Percentiles rank a stretch among this genome's conserved stretches.
Evolutionary conservation across 2,329 filamentous ascomycete genomes (phyloP).

Genomic region (Paracamarosporium sp.): DNA sequence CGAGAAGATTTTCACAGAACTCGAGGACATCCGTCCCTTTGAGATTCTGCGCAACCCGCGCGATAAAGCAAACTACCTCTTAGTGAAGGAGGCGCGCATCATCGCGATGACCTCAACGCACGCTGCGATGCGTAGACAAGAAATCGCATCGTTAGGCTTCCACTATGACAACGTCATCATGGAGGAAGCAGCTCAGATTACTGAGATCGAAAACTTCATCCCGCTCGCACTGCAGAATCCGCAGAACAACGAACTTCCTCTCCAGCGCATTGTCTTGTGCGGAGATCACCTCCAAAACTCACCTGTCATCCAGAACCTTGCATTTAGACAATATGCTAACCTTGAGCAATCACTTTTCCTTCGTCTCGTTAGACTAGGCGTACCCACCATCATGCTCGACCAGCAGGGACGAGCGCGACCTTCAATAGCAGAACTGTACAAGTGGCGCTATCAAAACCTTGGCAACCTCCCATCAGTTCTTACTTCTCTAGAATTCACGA

Average conservation of each 20-base stretch:
- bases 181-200: conserved; percentile 98
- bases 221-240: conserved; percentile 90
- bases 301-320: conserved; percentile 91
- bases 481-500: conserved; percentile 71
- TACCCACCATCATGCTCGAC: conserved; percentile 89
- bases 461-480: conserved; percentile 80
- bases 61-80: conserved; percentile 94
- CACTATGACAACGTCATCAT: conserved; percentile 98
- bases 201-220: conserved; percentile 96
- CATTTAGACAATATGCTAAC: conserved; percentile 93
- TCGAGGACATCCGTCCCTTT: conserved; percentile 93
- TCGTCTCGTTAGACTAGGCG: conserved; percentile 85
- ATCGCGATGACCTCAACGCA: conserved; percentile 99
- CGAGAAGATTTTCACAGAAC: conserved; percentile 85
- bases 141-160: conserved; percentile 91
- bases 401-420: conserved; percentile 91
- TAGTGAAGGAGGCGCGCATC: conserved; percentile 95
- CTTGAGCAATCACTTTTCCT: conserved; percentile 96
- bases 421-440: conserved; percentile 86
- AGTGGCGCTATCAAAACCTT: conserved; percentile 87
- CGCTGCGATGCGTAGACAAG: conserved; percentile 89
- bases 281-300: conserved; percentile 98
- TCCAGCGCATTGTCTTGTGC: conserved; percentile 89
- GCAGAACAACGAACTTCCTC: conserved; percentile 71
- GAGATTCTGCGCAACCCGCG: conserved; percentile 88